These are phyloP conservation scores for Lignosus rhinocerotis DNA, from an alignment of 1,284 basidiomycete genomes.

Conservation along the genomic window DNA sequence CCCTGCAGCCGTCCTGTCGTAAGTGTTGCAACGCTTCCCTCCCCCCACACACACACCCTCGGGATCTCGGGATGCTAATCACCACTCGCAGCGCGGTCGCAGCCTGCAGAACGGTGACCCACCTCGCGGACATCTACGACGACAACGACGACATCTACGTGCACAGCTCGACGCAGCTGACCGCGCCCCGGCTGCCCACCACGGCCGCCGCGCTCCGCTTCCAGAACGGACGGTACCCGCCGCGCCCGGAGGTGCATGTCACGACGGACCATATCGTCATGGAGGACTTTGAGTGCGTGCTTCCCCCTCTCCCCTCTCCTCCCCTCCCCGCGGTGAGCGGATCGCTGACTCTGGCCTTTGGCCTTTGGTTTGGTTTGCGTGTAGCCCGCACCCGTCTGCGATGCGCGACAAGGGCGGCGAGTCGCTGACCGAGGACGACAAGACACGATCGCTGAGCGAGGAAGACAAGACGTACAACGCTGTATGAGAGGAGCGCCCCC, in stretches of 20 bases:
- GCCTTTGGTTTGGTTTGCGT: no score
- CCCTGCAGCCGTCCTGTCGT: slow-evolving; percentile 67
- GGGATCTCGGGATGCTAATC: slow-evolving; percentile 2
- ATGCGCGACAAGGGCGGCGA: background rate
- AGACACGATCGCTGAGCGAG: slow-evolving; percentile 16
- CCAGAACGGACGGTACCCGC: slow-evolving; percentile 21
- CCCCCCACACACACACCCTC: no score
- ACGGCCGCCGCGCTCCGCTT: slow-evolving; percentile 14
- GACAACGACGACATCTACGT: slow-evolving; percentile 46
- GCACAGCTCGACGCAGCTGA: slow-evolving; percentile 44
- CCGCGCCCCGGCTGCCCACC: slow-evolving; percentile 24
- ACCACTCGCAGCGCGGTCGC: slow-evolving; percentile 50
- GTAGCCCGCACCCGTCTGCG: slow-evolving; percentile 14
- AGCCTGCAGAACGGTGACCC: slow-evolving; percentile 65
- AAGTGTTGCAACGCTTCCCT: slow-evolving; percentile 25
- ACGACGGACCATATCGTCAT: slow-evolving; percentile 61
- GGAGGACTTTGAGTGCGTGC: slow-evolving; percentile 36
- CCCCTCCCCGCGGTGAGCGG: no score
- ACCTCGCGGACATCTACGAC: slow-evolving; percentile 53
- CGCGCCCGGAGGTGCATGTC: slow-evolving; percentile 56
- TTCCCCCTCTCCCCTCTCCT: background rate
- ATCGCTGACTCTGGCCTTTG: background rate
- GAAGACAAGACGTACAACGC: slow-evolving; percentile 14
- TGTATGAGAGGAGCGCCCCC: slow-evolving; percentile 1
- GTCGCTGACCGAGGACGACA: slow-evolving; percentile 5